These are phyloP conservation scores for Nevesoporus exiguus DNA, from an alignment of 768 basidiomycete genomes.

Conservation along the genomic window DNA sequence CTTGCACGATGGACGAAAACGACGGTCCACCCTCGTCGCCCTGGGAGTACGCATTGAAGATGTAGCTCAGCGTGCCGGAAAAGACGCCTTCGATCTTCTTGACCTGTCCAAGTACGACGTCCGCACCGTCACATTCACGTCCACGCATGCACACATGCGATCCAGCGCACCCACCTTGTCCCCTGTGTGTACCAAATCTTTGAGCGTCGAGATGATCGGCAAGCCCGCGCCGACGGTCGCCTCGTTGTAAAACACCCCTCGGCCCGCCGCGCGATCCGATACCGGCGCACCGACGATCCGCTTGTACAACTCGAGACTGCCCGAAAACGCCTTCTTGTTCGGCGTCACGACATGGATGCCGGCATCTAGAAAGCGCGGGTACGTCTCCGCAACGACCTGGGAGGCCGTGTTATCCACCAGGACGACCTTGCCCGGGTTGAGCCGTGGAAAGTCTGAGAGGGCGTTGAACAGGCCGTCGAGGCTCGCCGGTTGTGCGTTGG, in stretches of 20 bases:
- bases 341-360: slow-evolving; percentile 92
- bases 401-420: slow-evolving; percentile 92
- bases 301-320: slow-evolving; percentile 61
- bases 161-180: slow-evolving; percentile 73
- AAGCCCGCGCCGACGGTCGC: slow-evolving; percentile 95
- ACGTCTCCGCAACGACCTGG: slow-evolving; percentile 72
- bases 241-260: slow-evolving; percentile 75
- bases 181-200: slow-evolving; percentile 88
- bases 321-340: slow-evolving; percentile 96
- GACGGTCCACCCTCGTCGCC: slow-evolving; percentile 61
- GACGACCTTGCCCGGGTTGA: slow-evolving; percentile 51
- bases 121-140: neutral
- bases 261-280: no score
- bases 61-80: slow-evolving; percentile 96
- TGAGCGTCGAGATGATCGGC: slow-evolving; percentile 87
- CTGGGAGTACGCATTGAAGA: slow-evolving; percentile 94
- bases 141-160: neutral
- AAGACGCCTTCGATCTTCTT: slow-evolving; percentile 96
- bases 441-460: slow-evolving; percentile 44
- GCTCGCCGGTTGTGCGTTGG: slow-evolving; percentile 34
- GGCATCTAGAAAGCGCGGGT: slow-evolving; percentile 72
- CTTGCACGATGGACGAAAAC: slow-evolving; percentile 87
- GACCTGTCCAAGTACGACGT: slow-evolving; percentile 41
- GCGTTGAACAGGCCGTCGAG: slow-evolving; percentile 39
- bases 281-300: slow-evolving; percentile 54